Evolutionary conservation across 306 rosid species (phyloP).

Genomic region (Medicago ruthenica): DNA sequence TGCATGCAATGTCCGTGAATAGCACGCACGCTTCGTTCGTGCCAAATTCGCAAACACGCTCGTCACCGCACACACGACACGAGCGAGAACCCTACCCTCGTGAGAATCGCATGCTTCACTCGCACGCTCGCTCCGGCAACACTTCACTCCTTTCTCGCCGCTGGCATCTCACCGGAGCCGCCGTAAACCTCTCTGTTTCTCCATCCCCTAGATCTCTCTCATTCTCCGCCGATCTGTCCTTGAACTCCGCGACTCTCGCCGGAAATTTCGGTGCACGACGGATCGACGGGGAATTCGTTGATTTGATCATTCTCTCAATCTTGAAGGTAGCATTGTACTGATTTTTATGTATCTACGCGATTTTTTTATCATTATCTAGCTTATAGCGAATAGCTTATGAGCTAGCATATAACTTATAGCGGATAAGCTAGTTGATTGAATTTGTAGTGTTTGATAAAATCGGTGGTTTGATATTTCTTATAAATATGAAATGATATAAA

Average conservation of each 20-base stretch:
- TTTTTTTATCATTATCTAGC: too few species aligned
- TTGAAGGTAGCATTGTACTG: slow-evolving; percentile 37
- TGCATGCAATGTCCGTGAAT: background rate
- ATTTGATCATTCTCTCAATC: slow-evolving; percentile 21
- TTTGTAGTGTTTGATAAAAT: too few species aligned
- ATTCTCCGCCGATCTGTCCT: background rate
- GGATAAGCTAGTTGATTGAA: too few species aligned
- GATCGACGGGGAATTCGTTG: slow-evolving; percentile 39
- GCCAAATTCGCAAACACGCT: slow-evolving; percentile 63
- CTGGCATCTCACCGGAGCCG: slow-evolving; percentile 40
- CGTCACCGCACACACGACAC: slow-evolving; percentile 72
- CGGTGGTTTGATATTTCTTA: too few species aligned
- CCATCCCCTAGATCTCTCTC: background rate
- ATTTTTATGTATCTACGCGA: background rate
- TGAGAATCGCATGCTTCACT: slow-evolving; percentile 56
- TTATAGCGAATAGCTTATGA: too few species aligned
- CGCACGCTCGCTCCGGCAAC: slow-evolving; percentile 71
- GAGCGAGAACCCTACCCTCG: slow-evolving; percentile 60
- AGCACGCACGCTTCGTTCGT: slow-evolving; percentile 66
- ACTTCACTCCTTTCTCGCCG: slow-evolving; percentile 39
- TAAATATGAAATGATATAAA: too few species aligned
- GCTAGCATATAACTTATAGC: too few species aligned
- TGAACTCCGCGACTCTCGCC: slow-evolving; percentile 53
- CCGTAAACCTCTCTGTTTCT: background rate
- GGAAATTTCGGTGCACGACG: slow-evolving; percentile 40